These are phyloP conservation scores for Fraxinus sp. DNA, from an alignment of 305 asterid genomes.

Conservation along the genomic window DNA sequence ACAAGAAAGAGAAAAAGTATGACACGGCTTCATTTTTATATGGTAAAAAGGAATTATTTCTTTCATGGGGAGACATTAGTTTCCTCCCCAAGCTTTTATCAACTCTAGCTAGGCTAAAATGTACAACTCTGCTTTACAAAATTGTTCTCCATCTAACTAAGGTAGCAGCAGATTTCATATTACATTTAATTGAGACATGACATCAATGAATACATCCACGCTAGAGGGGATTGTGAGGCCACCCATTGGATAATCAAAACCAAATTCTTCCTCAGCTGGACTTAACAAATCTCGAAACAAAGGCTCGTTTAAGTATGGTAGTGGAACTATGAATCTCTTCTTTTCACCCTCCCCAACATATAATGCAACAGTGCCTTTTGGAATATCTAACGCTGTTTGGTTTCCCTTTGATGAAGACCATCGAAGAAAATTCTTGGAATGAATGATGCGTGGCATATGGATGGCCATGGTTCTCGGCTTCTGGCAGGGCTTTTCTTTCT, in stretches of 20 bases:
- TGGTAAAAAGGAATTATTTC: not conserved
- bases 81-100: not conserved
- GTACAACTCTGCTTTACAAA: conserved; percentile 4
- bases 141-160: not conserved
- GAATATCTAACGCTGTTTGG: conserved; percentile 6
- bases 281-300: conserved; percentile 33
- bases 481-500: not conserved
- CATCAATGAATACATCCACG: conserved; percentile 25
- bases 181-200: not conserved
- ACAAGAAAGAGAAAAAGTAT: not conserved
- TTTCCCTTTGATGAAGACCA: not conserved
- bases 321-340: conserved; percentile 21
- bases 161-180: not conserved
- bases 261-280: conserved; percentile 14
- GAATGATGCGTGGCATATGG: not conserved
- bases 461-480: not conserved
- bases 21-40: not conserved
- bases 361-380: conserved; percentile 12
- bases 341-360: conserved; percentile 23
- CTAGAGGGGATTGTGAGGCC: conserved; percentile 55
- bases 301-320: conserved; percentile 36
- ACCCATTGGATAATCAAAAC: conserved; percentile 43
- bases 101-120: not conserved
- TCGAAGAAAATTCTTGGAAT: not conserved
- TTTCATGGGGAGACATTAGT: not conserved